phyloP scores from a whole-genome alignment of 2,329 filamentous ascomycete genomes.

The Sarocladiaceae sp. region DNA sequence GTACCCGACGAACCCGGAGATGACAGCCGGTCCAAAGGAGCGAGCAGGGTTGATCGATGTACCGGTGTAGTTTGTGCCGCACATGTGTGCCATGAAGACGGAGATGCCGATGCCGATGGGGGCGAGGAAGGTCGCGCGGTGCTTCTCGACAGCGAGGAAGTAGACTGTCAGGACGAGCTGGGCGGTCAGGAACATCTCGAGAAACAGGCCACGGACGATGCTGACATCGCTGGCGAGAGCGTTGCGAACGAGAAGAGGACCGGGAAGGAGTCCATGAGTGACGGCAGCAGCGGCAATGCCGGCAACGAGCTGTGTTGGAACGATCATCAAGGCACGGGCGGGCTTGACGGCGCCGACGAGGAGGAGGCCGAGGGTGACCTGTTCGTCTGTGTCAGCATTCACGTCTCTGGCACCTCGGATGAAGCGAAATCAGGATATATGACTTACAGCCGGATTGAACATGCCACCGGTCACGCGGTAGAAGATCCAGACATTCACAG shows the following conservation, averaged over 20 bases:
- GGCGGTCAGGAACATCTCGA: constrained; percentile 60
- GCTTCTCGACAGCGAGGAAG: constrained; percentile 68
- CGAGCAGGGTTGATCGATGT: constrained; percentile 45
- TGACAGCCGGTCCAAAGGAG: constrained; percentile 42
- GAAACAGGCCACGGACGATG: constrained; percentile 54
- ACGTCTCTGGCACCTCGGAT: not conserved
- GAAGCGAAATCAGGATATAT: not conserved
- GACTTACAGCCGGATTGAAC: constrained; percentile 44
- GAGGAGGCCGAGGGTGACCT: constrained; percentile 52
- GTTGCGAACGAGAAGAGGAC: constrained; percentile 49
- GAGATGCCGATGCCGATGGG: constrained; percentile 66
- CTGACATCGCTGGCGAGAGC: constrained; percentile 44
- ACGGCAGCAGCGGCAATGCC: constrained; percentile 54
- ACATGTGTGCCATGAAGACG: constrained; percentile 54
- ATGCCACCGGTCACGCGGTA: constrained; percentile 47
- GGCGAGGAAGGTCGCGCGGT: constrained; percentile 64
- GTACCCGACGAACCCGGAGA: constrained; percentile 36
- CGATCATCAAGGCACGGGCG: constrained; percentile 41
- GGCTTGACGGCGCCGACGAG: constrained; percentile 51
- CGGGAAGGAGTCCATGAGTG: constrained; percentile 52
- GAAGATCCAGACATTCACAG: constrained; percentile 51
- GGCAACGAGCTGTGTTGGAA: constrained; percentile 51
- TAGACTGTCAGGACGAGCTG: constrained; percentile 59
- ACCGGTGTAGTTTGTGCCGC: constrained; percentile 39
- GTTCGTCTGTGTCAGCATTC: not conserved